Conservation (phyloP, 1,284 basidiomycete species). For the Neolentinus lepideus region DNA sequence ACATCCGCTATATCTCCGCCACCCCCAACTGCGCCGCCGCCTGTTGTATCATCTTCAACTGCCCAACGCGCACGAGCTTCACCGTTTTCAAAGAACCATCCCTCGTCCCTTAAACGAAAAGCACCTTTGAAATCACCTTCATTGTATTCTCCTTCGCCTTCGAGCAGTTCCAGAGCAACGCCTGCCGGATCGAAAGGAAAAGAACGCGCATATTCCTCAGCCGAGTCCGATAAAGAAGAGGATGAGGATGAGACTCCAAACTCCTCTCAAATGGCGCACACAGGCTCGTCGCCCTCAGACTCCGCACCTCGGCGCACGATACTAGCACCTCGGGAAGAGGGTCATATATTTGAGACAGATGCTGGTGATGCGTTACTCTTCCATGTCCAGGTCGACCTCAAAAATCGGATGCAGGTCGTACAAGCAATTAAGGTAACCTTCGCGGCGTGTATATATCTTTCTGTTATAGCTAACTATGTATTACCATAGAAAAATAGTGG, state of each 20-base stretch:
- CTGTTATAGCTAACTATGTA: neutral
- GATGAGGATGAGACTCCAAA: neutral
- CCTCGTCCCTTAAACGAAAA: neutral
- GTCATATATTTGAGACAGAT: slow-evolving; percentile 6
- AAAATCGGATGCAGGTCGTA: neutral
- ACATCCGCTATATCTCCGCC: neutral
- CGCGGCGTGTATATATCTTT: neutral
- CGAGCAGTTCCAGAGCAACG: neutral
- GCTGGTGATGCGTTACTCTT: slow-evolving; percentile 1
- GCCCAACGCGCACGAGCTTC: neutral
- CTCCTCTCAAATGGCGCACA: neutral
- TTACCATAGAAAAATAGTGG: neutral
- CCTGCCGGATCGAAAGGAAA: neutral
- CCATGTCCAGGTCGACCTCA: slow-evolving; percentile 3
- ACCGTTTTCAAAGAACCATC: neutral
- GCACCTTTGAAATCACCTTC: neutral
- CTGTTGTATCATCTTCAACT: neutral
- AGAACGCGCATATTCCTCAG: neutral
- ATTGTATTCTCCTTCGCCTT: neutral
- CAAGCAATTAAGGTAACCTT: neutral
- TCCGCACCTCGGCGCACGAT: neutral
- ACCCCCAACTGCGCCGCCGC: neutral
- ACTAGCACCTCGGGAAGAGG: neutral
- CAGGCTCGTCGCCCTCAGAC: neutral
- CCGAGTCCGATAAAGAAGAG: neutral